A percentile compares a stretch with the other conserved stretches of the same genome.
Conservation (phyloP, 352 stramenopile species). For the Phytophthora tentaculata region DNA sequence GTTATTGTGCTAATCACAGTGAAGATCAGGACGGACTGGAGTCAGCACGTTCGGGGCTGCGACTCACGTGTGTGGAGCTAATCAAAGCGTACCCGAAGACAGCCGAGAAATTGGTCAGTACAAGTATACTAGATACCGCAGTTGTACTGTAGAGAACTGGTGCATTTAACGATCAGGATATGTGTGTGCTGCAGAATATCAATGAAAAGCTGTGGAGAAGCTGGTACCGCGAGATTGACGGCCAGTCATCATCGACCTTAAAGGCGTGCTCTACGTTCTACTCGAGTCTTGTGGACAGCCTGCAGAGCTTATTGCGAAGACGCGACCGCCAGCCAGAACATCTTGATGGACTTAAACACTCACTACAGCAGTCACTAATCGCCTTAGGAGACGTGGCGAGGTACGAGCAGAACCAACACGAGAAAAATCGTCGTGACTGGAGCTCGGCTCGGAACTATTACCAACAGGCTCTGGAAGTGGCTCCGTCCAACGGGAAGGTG, state of each 20-base stretch:
- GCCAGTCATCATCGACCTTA: conserved; percentile 23
- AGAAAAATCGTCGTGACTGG: conserved; percentile 36
- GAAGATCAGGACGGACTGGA: conserved; percentile 10
- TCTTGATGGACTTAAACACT: conserved; percentile 34
- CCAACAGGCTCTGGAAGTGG: conserved; percentile 39
- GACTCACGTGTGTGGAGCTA: conserved; percentile 44
- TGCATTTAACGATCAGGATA: not conserved
- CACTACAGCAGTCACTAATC: conserved; percentile 53
- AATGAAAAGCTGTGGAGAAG: conserved; percentile 67
- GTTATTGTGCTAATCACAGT: conserved; percentile 10
- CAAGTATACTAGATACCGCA: not conserved
- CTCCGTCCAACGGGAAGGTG: conserved; percentile 55
- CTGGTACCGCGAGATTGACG: conserved; percentile 68
- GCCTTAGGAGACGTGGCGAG: conserved; percentile 56
- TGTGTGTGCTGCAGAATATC: conserved; percentile 41
- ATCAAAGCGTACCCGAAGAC: conserved; percentile 42
- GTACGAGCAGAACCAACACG: conserved; percentile 42
- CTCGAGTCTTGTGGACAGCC: conserved; percentile 18
- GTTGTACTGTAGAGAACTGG: not conserved
- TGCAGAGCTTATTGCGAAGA: conserved; percentile 25
- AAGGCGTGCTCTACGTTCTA: conserved; percentile 38
- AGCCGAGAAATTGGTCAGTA: conserved; percentile 42
- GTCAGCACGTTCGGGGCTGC: conserved; percentile 21
- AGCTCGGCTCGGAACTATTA: conserved; percentile 39
- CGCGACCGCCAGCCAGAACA: conserved; percentile 8